Evolutionary conservation across 2,329 filamentous ascomycete genomes (phyloP), one percentile per base, ranked within the genome.

Genomic region (Penicillium sp.): DNA sequence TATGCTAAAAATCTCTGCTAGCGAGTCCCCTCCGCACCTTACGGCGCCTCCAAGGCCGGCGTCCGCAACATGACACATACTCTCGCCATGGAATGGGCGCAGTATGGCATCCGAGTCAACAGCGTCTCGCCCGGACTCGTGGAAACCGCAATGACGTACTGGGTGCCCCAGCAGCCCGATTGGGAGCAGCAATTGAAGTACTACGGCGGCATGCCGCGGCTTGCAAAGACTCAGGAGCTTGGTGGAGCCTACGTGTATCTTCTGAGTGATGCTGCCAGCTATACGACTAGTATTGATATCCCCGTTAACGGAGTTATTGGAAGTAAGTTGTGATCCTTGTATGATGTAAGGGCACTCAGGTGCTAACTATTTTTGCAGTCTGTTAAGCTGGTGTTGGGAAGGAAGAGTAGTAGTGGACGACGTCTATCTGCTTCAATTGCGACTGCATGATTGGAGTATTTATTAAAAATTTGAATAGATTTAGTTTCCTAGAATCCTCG

Each of bases 61-160:
- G 8, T 57, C 15, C 55, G 55, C 45, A 57, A 57, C 31, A 79
- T 81, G 77, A 76, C 76, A 4, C 77, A 79, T 51, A 79, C 77
- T 0, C 56, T 92, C 9, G 89, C 89, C 0, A 88, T 87, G 0
- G 90, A 92, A 75, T 92, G 89, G 89, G 88, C 87, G 0, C 76
- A 80, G 2, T 83, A 88, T 70, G 89, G 90, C 1, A 90, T 92
- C 63, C 77, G 88, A 2, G 88, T 90, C 7, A 92, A 92, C 68
- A 85, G 81, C 17, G 81, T 92, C 38, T 70, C 63, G 1, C 64
- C 68, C 0, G 66, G 68, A 2, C 63, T 69, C 4, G 68, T 69
- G 0, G 63, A 70, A 4, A 69, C 68, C 0, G 76, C 74, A 3
- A 82, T 82, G 80, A 82, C 80, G 2, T 82, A 83, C 67, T 84